Percentiles rank a stretch among this genome's conserved stretches.
These are phyloP conservation scores for Blastomyces emzantsi DNA, from an alignment of 2,329 filamentous ascomycete species.

Conservation along the genomic window DNA sequence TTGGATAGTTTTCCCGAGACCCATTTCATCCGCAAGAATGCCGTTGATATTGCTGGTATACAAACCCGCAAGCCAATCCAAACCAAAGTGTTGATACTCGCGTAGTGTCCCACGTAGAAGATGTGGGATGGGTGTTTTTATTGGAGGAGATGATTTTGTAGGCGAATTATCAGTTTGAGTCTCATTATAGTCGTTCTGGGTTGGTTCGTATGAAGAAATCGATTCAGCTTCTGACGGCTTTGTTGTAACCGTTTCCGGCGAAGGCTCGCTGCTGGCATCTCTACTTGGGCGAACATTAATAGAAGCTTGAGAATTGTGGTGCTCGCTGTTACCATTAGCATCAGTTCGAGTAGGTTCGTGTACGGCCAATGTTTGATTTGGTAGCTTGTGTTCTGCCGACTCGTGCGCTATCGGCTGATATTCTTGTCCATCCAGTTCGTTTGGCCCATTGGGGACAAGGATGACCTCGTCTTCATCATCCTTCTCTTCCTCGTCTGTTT, in stretches of 20 bases:
- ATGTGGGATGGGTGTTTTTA: conserved; percentile 67
- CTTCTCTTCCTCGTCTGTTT: conserved; percentile 22
- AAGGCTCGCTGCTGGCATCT: conserved; percentile 34
- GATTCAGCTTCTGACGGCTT: conserved; percentile 40
- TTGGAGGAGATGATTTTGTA: conserved; percentile 30
- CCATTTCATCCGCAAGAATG: conserved; percentile 97
- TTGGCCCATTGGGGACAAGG: conserved; percentile 27
- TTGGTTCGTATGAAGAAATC: conserved; percentile 35
- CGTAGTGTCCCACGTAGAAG: conserved; percentile 79
- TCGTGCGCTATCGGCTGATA: not conserved
- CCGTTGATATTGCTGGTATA: conserved; percentile 92
- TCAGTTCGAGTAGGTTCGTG: not conserved
- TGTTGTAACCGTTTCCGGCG: conserved; percentile 35
- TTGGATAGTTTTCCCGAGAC: conserved; percentile 94
- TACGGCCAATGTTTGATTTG: not conserved
- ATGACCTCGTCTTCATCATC: conserved; percentile 29
- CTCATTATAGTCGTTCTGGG: conserved; percentile 19
- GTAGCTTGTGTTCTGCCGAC: not conserved
- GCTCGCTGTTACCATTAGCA: not conserved
- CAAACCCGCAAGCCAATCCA: conserved; percentile 91
- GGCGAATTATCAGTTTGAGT: conserved; percentile 26
- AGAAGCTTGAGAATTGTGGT: conserved; percentile 8
- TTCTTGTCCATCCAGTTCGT: conserved; percentile 23
- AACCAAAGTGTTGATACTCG: conserved; percentile 93
- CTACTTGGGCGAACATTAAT: conserved; percentile 23